phyloP scores from a whole-genome alignment of 1,139 yeast genomes.

The Candida sp. region DNA sequence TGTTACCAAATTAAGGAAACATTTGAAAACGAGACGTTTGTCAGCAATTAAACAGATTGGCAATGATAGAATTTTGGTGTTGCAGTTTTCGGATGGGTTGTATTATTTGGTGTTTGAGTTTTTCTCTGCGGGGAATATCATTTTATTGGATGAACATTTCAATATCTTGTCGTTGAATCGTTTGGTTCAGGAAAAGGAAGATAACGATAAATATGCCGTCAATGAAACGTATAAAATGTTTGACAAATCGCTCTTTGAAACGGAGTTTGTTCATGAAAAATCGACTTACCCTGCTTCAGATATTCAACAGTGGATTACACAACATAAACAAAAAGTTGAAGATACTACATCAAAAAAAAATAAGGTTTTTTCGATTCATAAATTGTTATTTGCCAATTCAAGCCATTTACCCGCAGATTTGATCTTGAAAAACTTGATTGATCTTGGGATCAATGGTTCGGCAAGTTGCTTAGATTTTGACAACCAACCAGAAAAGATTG shows the following conservation, averaged over 20 bases:
- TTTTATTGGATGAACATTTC: constrained; percentile 65
- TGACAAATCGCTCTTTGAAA: constrained; percentile 46
- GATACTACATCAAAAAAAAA: constrained; percentile 24
- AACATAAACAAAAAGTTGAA: constrained; percentile 28
- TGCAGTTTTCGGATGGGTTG: constrained; percentile 79
- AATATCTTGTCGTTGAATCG: constrained; percentile 75
- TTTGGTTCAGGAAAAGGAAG: constrained; percentile 69
- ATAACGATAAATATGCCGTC: constrained; percentile 56
- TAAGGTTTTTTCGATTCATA: constrained; percentile 63
- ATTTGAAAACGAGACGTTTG: constrained; percentile 75
- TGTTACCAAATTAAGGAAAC: constrained; percentile 82
- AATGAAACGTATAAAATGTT: constrained; percentile 68
- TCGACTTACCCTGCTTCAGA: constrained; percentile 26
- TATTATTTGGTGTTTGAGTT: constrained; percentile 83
- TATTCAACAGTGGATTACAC: constrained; percentile 49
- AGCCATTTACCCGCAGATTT: constrained; percentile 80
- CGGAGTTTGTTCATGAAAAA: constrained; percentile 9
- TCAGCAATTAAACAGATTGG: constrained; percentile 71
- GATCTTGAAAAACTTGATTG: constrained; percentile 54
- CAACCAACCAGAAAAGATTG: constrained; percentile 14
- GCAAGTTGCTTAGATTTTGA: constrained; percentile 35
- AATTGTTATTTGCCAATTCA: constrained; percentile 62
- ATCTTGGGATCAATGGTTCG: constrained; percentile 44
- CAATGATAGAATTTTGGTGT: constrained; percentile 74
- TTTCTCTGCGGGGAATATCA: constrained; percentile 91